Evolutionary conservation across 1,284 basidiomycete genomes (phyloP).

Genomic region (Meira miltonrushii): DNA sequence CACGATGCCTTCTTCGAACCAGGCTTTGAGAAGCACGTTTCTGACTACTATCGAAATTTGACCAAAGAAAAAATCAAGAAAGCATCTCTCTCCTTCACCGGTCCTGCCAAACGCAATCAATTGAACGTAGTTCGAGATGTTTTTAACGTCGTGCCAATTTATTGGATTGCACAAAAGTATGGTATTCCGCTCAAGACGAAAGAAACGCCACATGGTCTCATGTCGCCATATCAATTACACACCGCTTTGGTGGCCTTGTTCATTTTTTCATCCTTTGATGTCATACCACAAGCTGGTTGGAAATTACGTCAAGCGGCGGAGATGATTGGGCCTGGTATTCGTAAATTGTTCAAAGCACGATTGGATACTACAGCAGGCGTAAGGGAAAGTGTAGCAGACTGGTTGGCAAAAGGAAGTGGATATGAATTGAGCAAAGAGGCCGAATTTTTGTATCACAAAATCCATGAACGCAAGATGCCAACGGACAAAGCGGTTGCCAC

Average conservation of each 20-base stretch:
- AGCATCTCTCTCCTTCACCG: constrained; percentile 60
- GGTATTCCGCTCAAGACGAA: constrained; percentile 65
- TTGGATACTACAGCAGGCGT: constrained; percentile 15
- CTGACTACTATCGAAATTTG: constrained; percentile 48
- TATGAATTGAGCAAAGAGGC: constrained; percentile 17
- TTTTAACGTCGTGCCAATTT: constrained; percentile 62
- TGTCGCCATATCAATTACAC: constrained; percentile 54
- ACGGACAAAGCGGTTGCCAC: constrained; percentile 11
- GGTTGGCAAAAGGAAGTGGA: constrained; percentile 20
- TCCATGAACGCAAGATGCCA: constrained; percentile 8
- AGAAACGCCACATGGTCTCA: constrained; percentile 59
- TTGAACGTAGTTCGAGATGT: constrained; percentile 70
- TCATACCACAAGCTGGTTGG: constrained; percentile 58
- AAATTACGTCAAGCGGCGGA: constrained; percentile 16
- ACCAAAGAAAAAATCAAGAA: constrained; percentile 60
- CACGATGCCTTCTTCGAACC: constrained; percentile 16
- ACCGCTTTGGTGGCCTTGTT: constrained; percentile 16
- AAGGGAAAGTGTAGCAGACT: constrained; percentile 18
- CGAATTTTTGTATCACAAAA: constrained; percentile 16
- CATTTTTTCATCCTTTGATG: constrained; percentile 46
- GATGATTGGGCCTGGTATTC: constrained; percentile 6
- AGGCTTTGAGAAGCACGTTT: constrained; percentile 18
- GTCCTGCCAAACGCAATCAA: constrained; percentile 54
- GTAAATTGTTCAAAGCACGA: constrained; percentile 17
- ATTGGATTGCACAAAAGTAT: constrained; percentile 55